Conservation (phyloP, 768 basidiomycete genomes). For the Suillus weaverae region DNA sequence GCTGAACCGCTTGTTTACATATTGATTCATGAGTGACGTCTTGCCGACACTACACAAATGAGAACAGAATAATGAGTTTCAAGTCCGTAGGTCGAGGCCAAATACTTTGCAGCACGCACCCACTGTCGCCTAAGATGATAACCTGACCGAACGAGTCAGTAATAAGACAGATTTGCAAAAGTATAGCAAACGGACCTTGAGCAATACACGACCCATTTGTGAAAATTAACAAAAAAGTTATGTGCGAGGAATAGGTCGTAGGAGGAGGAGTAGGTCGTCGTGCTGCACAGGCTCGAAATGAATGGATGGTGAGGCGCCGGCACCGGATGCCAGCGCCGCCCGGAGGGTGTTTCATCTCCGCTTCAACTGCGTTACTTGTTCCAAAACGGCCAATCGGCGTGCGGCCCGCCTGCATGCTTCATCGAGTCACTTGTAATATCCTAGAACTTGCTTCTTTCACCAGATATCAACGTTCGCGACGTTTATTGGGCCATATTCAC, state of each 20-base stretch:
- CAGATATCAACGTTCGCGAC: slow-evolving; percentile 4
- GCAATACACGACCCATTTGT: slow-evolving; percentile 79
- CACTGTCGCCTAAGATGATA: slow-evolving; percentile 98
- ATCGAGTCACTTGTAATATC: slow-evolving; percentile 3
- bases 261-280: background rate
- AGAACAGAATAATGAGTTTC: slow-evolving; percentile 12
- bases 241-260: background rate
- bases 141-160: slow-evolving; percentile 54
- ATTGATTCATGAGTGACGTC: slow-evolving; percentile 99
- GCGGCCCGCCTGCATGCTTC: background rate
- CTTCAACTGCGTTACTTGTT: slow-evolving; percentile 15
- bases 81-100: background rate
- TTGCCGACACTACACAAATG: slow-evolving; percentile 77
- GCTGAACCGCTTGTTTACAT: slow-evolving; percentile 99
- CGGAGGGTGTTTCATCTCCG: slow-evolving; percentile 25
- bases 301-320: slow-evolving; percentile 20
- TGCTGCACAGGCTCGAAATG: slow-evolving; percentile 13
- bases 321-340: slow-evolving; percentile 13
- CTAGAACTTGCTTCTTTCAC: background rate
- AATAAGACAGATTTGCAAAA: background rate
- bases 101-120: slow-evolving; percentile 51
- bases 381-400: background rate
- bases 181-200: slow-evolving; percentile 57
- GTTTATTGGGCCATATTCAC: slow-evolving; percentile 5
- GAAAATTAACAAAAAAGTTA: background rate